phyloP scores from a whole-genome alignment of 2,329 filamentous ascomycete species.

The Stagonosporopsis vannaccii region DNA sequence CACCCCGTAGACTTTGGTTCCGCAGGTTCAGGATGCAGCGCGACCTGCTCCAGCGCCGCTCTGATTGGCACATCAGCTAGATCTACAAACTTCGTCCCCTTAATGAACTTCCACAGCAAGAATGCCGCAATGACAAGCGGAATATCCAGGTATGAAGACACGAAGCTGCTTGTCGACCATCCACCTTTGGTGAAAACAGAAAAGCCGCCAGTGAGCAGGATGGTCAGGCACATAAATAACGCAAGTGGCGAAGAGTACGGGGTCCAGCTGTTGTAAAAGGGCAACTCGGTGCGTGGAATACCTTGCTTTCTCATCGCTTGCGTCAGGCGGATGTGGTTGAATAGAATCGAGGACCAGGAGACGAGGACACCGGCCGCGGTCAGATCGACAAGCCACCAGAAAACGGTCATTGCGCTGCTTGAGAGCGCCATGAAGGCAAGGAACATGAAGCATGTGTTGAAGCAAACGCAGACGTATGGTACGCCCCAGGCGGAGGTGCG shows the following conservation, averaged over 20 bases:
- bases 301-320: conserved; percentile 53
- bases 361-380: conserved; percentile 63
- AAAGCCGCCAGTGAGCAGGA: conserved; percentile 69
- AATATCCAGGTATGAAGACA: conserved; percentile 49
- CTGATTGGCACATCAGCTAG: conserved; percentile 32
- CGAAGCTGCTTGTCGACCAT: conserved; percentile 47
- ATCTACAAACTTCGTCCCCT: conserved; percentile 62
- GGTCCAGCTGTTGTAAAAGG: conserved; percentile 46
- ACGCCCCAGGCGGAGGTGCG: conserved; percentile 53
- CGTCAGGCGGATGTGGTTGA: conserved; percentile 66
- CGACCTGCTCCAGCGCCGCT: conserved; percentile 33
- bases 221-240: conserved; percentile 59
- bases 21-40: conserved; percentile 25
- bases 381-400: conserved; percentile 74
- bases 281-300: conserved; percentile 56
- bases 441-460: conserved; percentile 49
- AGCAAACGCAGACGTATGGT: conserved; percentile 46
- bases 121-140: conserved; percentile 56
- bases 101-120: conserved; percentile 70
- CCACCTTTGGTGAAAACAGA: conserved; percentile 61
- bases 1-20: conserved; percentile 28
- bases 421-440: conserved; percentile 58
- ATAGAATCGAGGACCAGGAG: conserved; percentile 60
- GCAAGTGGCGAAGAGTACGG: conserved; percentile 43
- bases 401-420: conserved; percentile 56